These are phyloP conservation scores for Isatis tinctoria DNA, from an alignment of 345 rosid species.

Conservation along the genomic window DNA sequence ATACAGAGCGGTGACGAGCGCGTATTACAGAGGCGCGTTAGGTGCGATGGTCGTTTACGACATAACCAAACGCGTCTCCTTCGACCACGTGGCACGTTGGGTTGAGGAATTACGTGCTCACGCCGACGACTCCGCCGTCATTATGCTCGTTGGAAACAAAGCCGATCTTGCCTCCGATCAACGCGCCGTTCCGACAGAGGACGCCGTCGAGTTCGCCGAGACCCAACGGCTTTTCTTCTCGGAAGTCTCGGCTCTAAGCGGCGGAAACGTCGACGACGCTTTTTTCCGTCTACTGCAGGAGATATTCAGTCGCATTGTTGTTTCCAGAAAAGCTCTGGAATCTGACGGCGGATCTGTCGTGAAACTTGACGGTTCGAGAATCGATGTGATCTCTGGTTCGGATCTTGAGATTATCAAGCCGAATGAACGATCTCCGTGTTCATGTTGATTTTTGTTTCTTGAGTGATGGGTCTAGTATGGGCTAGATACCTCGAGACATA, in stretches of 20 bases:
- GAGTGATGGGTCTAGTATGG: conserved; percentile 1
- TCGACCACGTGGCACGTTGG: conserved; percentile 76
- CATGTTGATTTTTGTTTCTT: conserved; percentile 37
- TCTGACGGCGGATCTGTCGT: conserved; percentile 17
- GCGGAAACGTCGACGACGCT: conserved; percentile 71
- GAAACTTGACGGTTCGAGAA: conserved; percentile 53
- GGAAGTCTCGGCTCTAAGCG: conserved; percentile 76
- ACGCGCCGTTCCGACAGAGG: conserved; percentile 66
- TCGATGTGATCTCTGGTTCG: conserved; percentile 50
- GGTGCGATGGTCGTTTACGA: conserved; percentile 80
- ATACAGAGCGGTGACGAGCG: conserved; percentile 82
- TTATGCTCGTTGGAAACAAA: conserved; percentile 75
- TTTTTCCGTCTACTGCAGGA: conserved; percentile 63
- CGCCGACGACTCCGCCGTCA: conserved; percentile 73
- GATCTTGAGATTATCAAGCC: conserved; percentile 62
- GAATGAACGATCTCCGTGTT: conserved; percentile 51
- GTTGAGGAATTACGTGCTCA: conserved; percentile 70
- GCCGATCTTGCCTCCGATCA: conserved; percentile 55
- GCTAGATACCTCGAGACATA: background rate
- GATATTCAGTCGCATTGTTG: conserved; percentile 39
- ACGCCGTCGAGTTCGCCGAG: conserved; percentile 78
- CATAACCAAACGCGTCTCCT: conserved; percentile 54
- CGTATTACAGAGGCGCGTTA: conserved; percentile 70
- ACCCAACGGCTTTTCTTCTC: conserved; percentile 71
- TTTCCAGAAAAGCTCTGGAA: conserved; percentile 50